These are phyloP conservation scores for Monilinia vaccinii-corymbosi DNA, from an alignment of 2,329 filamentous ascomycete genomes.

Conservation along the genomic window DNA sequence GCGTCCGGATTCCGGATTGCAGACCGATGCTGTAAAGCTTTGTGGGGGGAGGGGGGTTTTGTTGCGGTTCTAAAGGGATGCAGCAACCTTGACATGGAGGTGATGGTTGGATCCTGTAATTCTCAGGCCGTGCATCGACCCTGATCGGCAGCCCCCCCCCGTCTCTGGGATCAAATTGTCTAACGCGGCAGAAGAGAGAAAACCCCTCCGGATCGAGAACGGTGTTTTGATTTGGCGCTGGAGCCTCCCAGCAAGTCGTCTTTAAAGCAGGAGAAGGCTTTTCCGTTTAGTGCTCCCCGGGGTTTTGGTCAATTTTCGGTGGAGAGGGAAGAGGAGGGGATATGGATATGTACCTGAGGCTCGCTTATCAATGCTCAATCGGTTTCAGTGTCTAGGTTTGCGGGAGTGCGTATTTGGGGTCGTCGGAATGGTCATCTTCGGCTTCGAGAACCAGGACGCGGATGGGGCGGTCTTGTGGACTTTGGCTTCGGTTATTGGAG, in stretches of 20 bases:
- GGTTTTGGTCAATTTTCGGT: background rate
- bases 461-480: conserved; percentile 28
- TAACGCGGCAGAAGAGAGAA: background rate
- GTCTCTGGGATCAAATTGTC: background rate
- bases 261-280: conserved; percentile 15
- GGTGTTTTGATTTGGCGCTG: conserved; percentile 16
- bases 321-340: too few species aligned
- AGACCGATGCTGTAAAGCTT: background rate
- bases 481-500: too few species aligned
- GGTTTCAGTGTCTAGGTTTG: background rate
- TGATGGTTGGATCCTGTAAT: background rate
- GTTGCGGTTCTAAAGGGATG: background rate
- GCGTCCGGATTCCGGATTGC: too few species aligned
- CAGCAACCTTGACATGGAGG: background rate
- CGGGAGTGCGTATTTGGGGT: conserved; percentile 30
- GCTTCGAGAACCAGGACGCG: conserved; percentile 35
- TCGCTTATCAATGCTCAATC: conserved; percentile 6
- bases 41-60: background rate
- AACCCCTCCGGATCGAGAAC: conserved; percentile 26
- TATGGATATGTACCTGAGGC: background rate
- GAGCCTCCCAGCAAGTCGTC: conserved; percentile 30
- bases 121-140: background rate
- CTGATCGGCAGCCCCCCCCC: background rate
- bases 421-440: conserved; percentile 29
- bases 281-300: background rate